These are phyloP conservation scores for Termitomyces sp. DNA, from an alignment of 768 basidiomycete species.

Conservation along the genomic window DNA sequence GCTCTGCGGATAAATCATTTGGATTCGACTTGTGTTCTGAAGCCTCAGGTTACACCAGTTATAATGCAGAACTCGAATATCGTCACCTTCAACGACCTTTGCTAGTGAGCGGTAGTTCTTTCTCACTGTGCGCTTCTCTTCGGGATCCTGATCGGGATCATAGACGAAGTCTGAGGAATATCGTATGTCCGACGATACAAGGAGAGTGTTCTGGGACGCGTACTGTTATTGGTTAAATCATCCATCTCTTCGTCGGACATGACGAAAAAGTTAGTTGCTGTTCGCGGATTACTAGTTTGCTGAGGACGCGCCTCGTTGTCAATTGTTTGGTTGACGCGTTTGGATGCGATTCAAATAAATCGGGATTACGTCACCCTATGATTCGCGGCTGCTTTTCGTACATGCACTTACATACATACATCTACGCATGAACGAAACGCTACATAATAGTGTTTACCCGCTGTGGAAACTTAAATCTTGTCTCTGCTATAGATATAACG, in stretches of 20 bases:
- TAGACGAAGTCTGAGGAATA: conserved; percentile 40
- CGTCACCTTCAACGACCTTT: conserved; percentile 58
- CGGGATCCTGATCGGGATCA: conserved; percentile 82
- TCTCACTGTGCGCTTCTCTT: conserved; percentile 70
- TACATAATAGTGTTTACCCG: background rate
- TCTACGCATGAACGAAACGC: background rate
- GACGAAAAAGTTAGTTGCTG: background rate
- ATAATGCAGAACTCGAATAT: background rate
- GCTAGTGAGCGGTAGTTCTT: conserved; percentile 68
- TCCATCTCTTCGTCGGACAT: conserved; percentile 31
- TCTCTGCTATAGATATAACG: background rate
- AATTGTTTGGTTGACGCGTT: background rate
- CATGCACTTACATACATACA: background rate
- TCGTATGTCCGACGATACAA: background rate
- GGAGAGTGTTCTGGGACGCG: background rate
- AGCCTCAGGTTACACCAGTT: background rate
- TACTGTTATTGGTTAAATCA: conserved; percentile 11
- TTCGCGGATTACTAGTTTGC: background rate
- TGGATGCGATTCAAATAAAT: background rate
- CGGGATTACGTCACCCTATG: background rate
- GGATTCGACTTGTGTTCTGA: conserved; percentile 45
- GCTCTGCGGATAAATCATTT: conserved; percentile 51
- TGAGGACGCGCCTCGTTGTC: background rate
- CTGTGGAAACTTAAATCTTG: background rate
- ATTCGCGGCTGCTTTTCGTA: too few species aligned